Percentiles rank a stretch among this genome's conserved stretches.
phyloP scores from a whole-genome alignment of 495 filamentous ascomycete genomes.

The Xeromyces bisporus region DNA sequence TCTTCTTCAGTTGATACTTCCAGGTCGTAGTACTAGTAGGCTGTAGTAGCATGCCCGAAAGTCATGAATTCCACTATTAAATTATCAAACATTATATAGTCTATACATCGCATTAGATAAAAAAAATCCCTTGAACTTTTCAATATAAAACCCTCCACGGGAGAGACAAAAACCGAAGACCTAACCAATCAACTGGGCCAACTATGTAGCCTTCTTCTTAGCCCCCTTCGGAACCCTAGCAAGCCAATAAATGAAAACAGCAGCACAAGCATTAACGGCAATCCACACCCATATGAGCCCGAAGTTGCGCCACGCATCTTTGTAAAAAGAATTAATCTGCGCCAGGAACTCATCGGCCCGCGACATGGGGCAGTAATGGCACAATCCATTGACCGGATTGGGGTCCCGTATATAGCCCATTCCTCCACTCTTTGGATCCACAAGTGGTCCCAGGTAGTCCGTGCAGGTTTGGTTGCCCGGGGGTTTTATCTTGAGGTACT shows the following conservation, averaged over 20 bases:
- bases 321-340: constrained; percentile 30
- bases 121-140: constrained; percentile 1
- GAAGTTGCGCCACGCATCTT: constrained; percentile 56
- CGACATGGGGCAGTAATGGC: constrained; percentile 43
- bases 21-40: too few relatives aligned
- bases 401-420: constrained; percentile 33
- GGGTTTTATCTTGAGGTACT: constrained; percentile 38
- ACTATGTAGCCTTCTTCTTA: constrained; percentile 13
- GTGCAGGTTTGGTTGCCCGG: constrained; percentile 33
- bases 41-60: too few relatives aligned
- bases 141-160: constrained; percentile 1
- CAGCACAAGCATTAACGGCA: constrained; percentile 51
- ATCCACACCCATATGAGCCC: constrained; percentile 51
- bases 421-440: not conserved
- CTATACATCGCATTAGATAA: too few relatives aligned
- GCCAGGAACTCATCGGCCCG: constrained; percentile 47
- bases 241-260: constrained; percentile 63
- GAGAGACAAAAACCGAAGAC: not conserved
- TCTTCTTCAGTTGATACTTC: too few relatives aligned
- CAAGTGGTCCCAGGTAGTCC: constrained; percentile 29
- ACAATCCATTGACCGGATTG: constrained; percentile 29
- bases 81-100: not conserved
- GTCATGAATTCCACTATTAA: too few relatives aligned
- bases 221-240: constrained; percentile 53
- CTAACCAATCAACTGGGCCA: not conserved